Conservation (phyloP, 2,329 filamentous ascomycete genomes). For the Coniella lustricola region DNA sequence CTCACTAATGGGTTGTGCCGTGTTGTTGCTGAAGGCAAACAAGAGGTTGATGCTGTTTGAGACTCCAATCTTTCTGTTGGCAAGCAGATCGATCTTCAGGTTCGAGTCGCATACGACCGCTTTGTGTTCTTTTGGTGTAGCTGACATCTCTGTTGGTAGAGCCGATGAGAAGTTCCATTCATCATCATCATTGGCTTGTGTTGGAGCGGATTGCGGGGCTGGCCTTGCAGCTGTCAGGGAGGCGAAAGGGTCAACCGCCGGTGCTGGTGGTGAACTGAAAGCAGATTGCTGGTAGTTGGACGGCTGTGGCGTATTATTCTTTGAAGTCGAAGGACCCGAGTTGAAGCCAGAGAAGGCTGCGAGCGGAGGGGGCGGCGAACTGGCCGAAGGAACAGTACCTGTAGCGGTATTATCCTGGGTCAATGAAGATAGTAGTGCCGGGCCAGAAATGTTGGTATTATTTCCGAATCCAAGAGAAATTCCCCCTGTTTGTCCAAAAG, state of each 20-base stretch:
- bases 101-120: conserved; percentile 62
- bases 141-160: conserved; percentile 52
- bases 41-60: conserved; percentile 58
- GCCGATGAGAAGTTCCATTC: conserved; percentile 93
- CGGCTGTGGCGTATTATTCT: conserved; percentile 48
- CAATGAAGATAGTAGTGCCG: conserved; percentile 56
- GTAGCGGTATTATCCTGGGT: conserved; percentile 54
- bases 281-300: conserved; percentile 38
- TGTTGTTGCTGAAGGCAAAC: conserved; percentile 80
- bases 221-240: conserved; percentile 37
- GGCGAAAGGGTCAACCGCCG: conserved; percentile 45
- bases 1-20: conserved; percentile 62
- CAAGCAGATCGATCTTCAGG: conserved; percentile 67
- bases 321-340: conserved; percentile 41
- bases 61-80: conserved; percentile 49
- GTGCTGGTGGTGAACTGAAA: conserved; percentile 37
- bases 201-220: conserved; percentile 26
- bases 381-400: conserved; percentile 32
- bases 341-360: conserved; percentile 50
- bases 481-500: conserved; percentile 67
- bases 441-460: conserved; percentile 60
- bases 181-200: conserved; percentile 59
- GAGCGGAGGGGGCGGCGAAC: conserved; percentile 37
- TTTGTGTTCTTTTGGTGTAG: conserved; percentile 51
- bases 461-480: conserved; percentile 76